Evolutionary conservation across 2,329 filamentous ascomycete genomes (phyloP).

Genomic region (Xylaria sp.): DNA sequence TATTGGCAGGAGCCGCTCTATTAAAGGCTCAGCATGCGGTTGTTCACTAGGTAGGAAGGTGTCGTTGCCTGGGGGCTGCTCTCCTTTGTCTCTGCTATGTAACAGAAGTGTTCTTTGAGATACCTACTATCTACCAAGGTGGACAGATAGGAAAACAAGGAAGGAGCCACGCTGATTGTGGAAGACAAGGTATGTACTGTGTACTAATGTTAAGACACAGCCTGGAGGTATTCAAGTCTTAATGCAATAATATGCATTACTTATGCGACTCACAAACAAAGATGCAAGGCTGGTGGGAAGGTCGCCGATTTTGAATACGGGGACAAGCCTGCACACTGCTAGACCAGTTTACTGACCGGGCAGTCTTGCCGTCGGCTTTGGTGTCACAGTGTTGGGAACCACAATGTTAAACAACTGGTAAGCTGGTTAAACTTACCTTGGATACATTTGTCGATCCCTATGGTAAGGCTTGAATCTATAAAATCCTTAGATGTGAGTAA

Average conservation of each 20-base stretch:
- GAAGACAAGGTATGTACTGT: too few species aligned
- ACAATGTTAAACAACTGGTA: neutral
- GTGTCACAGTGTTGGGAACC: neutral
- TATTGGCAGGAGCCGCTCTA: neutral
- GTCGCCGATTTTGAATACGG: neutral
- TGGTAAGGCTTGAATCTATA: neutral
- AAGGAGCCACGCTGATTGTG: too few species aligned
- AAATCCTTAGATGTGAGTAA: too few species aligned
- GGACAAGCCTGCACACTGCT: neutral
- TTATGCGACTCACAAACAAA: neutral
- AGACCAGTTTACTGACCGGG: too few species aligned
- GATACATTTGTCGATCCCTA: neutral
- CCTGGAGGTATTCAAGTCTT: too few species aligned
- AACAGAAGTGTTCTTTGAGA: neutral
- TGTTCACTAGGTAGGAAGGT: conserved; percentile 4
- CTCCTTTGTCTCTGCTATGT: too few species aligned
- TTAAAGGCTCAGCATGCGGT: neutral
- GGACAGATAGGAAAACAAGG: neutral
- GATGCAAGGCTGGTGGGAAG: neutral
- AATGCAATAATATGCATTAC: neutral
- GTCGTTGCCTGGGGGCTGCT: neutral
- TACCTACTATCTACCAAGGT: neutral
- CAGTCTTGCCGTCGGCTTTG: neutral
- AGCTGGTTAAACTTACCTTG: neutral
- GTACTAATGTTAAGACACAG: too few species aligned